A percentile compares a stretch with the other conserved stretches of the same genome.
Conservation (phyloP, 768 basidiomycete species). For the Trichaptum fuscoviolaceum region DNA sequence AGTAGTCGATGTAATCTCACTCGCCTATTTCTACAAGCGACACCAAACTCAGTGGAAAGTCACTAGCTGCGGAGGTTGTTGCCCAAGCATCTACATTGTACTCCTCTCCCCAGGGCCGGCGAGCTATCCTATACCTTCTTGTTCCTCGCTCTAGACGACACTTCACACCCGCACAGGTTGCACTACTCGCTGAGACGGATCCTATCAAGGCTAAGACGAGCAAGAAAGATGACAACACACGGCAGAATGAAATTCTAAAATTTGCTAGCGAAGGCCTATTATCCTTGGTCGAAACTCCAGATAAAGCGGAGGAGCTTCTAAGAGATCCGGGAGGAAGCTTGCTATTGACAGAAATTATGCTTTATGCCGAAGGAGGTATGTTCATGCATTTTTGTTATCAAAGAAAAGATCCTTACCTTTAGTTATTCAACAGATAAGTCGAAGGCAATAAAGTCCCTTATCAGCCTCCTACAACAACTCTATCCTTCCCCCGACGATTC, state of each 20-base stretch:
- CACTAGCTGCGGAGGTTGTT: slow-evolving; percentile 67
- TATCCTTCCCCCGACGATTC: slow-evolving; percentile 50
- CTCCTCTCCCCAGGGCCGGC: slow-evolving; percentile 66
- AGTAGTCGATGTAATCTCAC: not conserved
- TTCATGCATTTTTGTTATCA: slow-evolving; percentile 12
- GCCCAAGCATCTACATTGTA: slow-evolving; percentile 52
- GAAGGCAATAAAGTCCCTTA: slow-evolving; percentile 52
- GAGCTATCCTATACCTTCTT: slow-evolving; percentile 77
- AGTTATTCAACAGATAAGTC: slow-evolving; percentile 60
- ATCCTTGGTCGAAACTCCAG: slow-evolving; percentile 47
- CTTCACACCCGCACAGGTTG: slow-evolving; percentile 80
- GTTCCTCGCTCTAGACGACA: slow-evolving; percentile 79
- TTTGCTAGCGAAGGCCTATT: slow-evolving; percentile 73
- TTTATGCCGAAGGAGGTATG: slow-evolving; percentile 80
- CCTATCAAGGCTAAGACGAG: slow-evolving; percentile 62
- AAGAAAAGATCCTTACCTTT: not conserved
- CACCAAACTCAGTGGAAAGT: slow-evolving; percentile 84
- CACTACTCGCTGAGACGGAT: slow-evolving; percentile 70
- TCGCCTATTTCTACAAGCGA: slow-evolving; percentile 45
- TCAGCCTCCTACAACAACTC: slow-evolving; percentile 47
- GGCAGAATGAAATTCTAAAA: slow-evolving; percentile 65
- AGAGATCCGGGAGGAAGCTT: slow-evolving; percentile 78
- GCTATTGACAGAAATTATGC: slow-evolving; percentile 75
- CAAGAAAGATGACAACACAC: slow-evolving; percentile 66
- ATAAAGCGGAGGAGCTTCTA: slow-evolving; percentile 55